Percentiles rank a stretch among this genome's conserved stretches.
Conservation (phyloP, 2,329 filamentous ascomycete species). For the Calonectria pseudoturangicola region DNA sequence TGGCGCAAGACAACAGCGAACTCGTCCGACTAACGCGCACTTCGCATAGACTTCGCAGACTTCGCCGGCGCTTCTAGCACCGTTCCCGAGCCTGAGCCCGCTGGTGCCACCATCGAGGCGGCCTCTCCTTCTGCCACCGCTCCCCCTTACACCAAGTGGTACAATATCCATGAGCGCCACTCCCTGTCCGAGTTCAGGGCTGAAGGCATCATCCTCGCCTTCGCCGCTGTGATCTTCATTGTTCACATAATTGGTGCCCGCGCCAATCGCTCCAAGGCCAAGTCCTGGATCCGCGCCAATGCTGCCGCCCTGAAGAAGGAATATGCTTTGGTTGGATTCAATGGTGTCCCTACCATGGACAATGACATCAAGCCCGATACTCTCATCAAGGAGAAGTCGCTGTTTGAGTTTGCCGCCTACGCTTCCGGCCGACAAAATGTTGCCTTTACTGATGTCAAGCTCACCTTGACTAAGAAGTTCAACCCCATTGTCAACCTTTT, state of each 20-base stretch:
- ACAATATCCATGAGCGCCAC: constrained; percentile 95
- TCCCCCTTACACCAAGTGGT: constrained; percentile 93
- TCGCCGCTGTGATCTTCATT: constrained; percentile 83
- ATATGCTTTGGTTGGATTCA: constrained; percentile 91
- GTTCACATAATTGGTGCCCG: constrained; percentile 89
- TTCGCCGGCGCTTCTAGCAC: constrained; percentile 88
- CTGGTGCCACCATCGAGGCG: constrained; percentile 67
- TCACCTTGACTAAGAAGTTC: constrained; percentile 89
- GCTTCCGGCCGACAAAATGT: constrained; percentile 94
- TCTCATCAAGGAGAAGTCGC: constrained; percentile 88
- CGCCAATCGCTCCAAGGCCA: constrained; percentile 87
- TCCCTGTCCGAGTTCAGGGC: constrained; percentile 88
- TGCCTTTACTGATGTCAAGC: constrained; percentile 90
- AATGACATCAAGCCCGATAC: constrained; percentile 61
- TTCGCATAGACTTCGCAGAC: constrained; percentile 88
- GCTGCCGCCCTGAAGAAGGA: constrained; percentile 83
- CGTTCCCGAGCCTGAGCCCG: constrained; percentile 69
- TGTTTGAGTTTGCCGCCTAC: constrained; percentile 91
- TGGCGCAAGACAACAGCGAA: constrained; percentile 22
- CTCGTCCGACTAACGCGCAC: constrained; percentile 53
- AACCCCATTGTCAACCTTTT: constrained; percentile 80
- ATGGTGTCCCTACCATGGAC: constrained; percentile 71
- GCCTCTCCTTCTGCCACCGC: constrained; percentile 68
- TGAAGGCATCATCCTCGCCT: constrained; percentile 87
- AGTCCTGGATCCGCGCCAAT: constrained; percentile 86